Percentiles rank a stretch among this genome's conserved stretches.
Evolutionary conservation across 208 protist species (phyloP).

Genomic region (Trypanosoma scelopori): DNA sequence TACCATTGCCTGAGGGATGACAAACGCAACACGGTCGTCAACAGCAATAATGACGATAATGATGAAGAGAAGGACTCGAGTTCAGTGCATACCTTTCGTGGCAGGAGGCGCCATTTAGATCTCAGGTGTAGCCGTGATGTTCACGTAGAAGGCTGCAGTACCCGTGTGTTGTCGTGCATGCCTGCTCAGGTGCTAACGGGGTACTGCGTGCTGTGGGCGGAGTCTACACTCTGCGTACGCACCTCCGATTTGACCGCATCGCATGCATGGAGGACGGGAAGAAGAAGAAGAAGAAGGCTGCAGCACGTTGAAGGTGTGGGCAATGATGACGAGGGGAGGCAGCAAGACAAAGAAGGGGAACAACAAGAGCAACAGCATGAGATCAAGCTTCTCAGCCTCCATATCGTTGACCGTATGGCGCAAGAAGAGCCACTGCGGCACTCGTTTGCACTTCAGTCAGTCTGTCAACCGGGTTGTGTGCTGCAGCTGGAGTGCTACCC

Average conservation of each 20-base stretch:
- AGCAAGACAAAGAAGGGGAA: not conserved
- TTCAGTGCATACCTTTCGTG: not conserved
- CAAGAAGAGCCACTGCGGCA: slow-evolving; percentile 13
- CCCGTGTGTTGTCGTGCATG: slow-evolving; percentile 33
- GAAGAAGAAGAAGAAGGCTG: not conserved
- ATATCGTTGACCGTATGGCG: slow-evolving; percentile 49
- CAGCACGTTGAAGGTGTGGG: not conserved
- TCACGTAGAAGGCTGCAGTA: slow-evolving; percentile 28
- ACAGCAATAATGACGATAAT: not conserved
- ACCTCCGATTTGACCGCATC: not conserved
- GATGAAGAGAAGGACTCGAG: not conserved
- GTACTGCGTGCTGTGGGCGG: slow-evolving; percentile 62
- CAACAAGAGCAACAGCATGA: not conserved
- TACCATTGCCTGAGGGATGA: slow-evolving; percentile 31
- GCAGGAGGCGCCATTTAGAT: not conserved
- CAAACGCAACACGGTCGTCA: not conserved
- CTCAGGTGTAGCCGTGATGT: slow-evolving; percentile 5
- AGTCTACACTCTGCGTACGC: slow-evolving; percentile 32
- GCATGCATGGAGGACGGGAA: not conserved
- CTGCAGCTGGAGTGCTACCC: slow-evolving; percentile 73
- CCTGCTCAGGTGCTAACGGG: slow-evolving; percentile 37
- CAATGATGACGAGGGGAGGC: not conserved
- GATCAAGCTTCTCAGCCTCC: slow-evolving; percentile 40
- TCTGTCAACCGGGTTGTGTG: slow-evolving; percentile 42
- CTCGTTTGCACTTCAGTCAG: slow-evolving; percentile 68